Evolutionary conservation across 305 asterid genomes (phyloP), one percentile per base, ranked within the genome.

Genomic region (Fraxinus latifolia): DNA sequence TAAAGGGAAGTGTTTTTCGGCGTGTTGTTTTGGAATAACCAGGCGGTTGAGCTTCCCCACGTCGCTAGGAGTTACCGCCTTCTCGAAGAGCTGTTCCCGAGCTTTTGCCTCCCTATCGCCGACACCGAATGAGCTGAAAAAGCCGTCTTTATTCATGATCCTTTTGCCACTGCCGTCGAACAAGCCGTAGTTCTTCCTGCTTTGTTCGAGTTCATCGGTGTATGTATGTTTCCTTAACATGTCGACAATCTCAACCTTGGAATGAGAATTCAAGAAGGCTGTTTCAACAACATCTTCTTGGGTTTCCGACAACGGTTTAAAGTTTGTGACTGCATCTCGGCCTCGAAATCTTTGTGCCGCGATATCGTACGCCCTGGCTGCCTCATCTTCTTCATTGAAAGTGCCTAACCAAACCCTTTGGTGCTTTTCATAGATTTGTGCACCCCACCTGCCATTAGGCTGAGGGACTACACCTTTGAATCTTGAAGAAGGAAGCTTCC

Each of bases 381-480:
- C 98, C 83, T 92, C 98, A 1, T 89, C 90, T 70, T 94, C 98
- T 76, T 90, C 97, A 74, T 91, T 91, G 89, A 94, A 94, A 0
- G 98, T 94, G 11, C 98, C 98, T 4, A 94, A 80, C 98, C 98
- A 94, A 11, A 94, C 98, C 47, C 98, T 83, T 19, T 94, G 97
- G 80, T 95, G 99, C 87, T 92, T 95, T 73, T 94, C 98, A 86
- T 95, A 94, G 81, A 95, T 95, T 87, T 95, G 99, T 0, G 99
- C 98, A 0, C 98, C 99, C 99, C 99, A 95, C 71, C 99, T 65
- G 3, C 99, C 99, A 77, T 95, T 95, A 0, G 99, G 97, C 86
- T 95, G 99, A 0, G 99, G 98, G 27, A 95, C 99, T 1, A 95
- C 99, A n/a, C 99, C 99, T 81, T 95, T 95, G 91, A 87, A 95